phyloP scores from a whole-genome alignment of 1,284 basidiomycete genomes.

The Inonotus hispidus region DNA sequence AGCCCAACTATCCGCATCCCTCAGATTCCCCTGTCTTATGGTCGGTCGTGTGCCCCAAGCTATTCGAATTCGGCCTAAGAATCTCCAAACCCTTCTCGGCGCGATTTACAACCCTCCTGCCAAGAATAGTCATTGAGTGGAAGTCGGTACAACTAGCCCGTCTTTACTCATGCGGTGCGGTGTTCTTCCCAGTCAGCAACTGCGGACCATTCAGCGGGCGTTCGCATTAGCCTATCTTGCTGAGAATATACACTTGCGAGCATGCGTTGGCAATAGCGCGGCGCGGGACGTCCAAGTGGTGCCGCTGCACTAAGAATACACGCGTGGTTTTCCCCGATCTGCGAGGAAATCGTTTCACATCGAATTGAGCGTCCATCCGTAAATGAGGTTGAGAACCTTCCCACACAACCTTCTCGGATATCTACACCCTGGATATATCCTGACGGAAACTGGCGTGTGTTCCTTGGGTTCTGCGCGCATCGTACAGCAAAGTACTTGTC shows the following conservation, averaged over 20 bases:
- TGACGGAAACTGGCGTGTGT: background rate
- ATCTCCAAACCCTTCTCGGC: background rate
- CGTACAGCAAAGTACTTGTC: background rate
- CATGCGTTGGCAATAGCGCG: background rate
- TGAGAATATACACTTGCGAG: background rate
- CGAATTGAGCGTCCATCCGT: background rate
- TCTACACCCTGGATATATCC: background rate
- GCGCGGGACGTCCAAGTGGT: background rate
- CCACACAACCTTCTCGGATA: background rate
- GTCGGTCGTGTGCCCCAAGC: background rate
- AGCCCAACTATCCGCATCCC: background rate
- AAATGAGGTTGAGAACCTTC: background rate
- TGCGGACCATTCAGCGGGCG: background rate
- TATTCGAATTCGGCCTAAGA: background rate
- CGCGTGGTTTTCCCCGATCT: background rate
- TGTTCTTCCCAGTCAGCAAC: background rate
- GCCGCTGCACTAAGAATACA: background rate
- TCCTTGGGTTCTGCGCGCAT: background rate
- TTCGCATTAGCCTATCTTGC: background rate
- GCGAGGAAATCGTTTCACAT: background rate
- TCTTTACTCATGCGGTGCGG: background rate
- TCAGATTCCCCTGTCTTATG: background rate
- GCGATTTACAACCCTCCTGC: background rate
- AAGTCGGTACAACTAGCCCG: background rate
- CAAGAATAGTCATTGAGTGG: background rate